phyloP scores from a whole-genome alignment of 495 filamentous ascomycete species.

The Friedmanniomyces simplex region DNA sequence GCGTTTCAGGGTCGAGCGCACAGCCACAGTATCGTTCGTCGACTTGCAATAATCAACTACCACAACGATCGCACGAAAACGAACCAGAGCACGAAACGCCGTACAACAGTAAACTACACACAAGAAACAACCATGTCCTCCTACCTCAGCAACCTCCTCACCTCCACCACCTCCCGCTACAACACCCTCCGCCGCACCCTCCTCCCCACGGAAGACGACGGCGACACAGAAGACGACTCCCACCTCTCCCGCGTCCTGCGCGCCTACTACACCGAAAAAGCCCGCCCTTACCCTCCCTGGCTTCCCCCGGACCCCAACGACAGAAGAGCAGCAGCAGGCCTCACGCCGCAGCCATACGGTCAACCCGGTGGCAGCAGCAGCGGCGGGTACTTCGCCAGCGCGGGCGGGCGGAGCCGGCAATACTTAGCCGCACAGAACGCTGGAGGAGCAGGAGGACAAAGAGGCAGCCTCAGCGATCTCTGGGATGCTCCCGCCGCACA shows the following conservation, averaged over 20 bases:
- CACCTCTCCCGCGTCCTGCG: conserved; percentile 93
- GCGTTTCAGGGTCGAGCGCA: not conserved
- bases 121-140: conserved; percentile 48
- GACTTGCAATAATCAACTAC: not conserved
- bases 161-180: conserved; percentile 67
- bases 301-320: conserved; percentile 75
- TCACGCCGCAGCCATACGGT: conserved; percentile 45
- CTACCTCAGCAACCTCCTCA: conserved; percentile 70
- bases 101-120: not conserved
- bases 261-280: conserved; percentile 86
- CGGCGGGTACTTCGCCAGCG: conserved; percentile 29
- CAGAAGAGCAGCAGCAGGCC: conserved; percentile 35
- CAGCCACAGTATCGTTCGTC: not conserved
- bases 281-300: conserved; percentile 73
- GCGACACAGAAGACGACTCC: conserved; percentile 88
- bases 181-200: conserved; percentile 69
- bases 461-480: conserved; percentile 53
- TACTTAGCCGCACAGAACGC: not conserved
- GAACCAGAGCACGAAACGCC: not conserved
- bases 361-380: not conserved
- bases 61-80: not conserved
- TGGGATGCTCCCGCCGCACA: conserved; percentile 58
- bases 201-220: conserved; percentile 68
- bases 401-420: conserved; percentile 37
- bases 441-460: not conserved